Evolutionary conservation across 1,284 basidiomycete genomes (phyloP), one percentile per base, ranked within the genome.

Genomic region (Fistulinella cinereoalba): DNA sequence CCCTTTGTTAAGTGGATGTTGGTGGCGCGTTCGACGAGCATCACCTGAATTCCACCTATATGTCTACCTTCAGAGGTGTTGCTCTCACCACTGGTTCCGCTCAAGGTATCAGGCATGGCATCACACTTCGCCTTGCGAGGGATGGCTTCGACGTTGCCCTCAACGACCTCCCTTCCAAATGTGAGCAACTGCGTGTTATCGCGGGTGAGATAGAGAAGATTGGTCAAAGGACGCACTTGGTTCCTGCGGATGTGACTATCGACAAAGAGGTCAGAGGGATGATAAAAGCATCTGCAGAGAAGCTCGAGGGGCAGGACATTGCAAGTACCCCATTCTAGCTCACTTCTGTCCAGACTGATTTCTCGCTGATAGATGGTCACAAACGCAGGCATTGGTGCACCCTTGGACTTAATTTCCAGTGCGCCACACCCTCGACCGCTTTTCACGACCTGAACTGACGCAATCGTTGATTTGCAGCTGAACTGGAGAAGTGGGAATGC

Each of bases 81-180:
- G 70, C 67, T 1, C 50, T 73, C 32, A 60, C 73, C 19, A 56
- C 54, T 1, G 54, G 56, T 28, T 56, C 53, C 7, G 56, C 56
- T 5, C 56, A 57, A 11, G 56, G 53, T 3, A 52, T 55, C 5
- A 43, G 56, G 13, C 43, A 49, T 1, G 13, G 43, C 15, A 49
- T 55, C 10, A 45, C 56, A 41, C 41, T 58, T 37, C 49, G 56
- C 16, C 54, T 56, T 10, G 56, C 54, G 1, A 46, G 19, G 19
- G 54, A 55, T 32, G 54, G 54, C 1, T 57, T 55, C 10, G n/a
- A n/a, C n/a, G n/a, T n/a, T n/a, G n/a, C n/a, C n/a, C n/a, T n/a
- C n/a, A n/a, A n/a, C n/a, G n/a, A 58, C 5, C 1, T 58, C 16
- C 13, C 56, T 1, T 45, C 56, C 1, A 56, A 56, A 24, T 16